These are phyloP conservation scores for Tetrahymena elliotti DNA, from an alignment of 73 alveolate species.

Conservation along the genomic window DNA sequence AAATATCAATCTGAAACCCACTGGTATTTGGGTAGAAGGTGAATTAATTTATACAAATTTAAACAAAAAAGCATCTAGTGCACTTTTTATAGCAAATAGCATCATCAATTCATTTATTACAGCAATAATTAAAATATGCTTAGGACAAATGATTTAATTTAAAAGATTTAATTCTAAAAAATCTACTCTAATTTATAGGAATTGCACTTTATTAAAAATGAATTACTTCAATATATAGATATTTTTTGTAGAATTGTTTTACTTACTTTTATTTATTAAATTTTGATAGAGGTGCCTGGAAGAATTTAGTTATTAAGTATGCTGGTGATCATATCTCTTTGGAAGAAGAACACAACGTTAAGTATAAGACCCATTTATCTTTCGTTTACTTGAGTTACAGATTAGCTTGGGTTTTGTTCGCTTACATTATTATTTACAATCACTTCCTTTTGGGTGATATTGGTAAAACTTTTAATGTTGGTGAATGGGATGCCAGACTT, in stretches of 20 bases:
- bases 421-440: constrained; percentile 28
- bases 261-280: background rate
- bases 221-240: background rate
- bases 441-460: constrained; percentile 39
- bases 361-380: constrained; percentile 35
- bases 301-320: constrained; percentile 22
- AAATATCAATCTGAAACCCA: background rate
- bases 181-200: background rate
- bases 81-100: background rate
- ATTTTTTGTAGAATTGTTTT: background rate
- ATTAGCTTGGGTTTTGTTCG: constrained; percentile 32
- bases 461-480: constrained; percentile 13
- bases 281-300: constrained; percentile 9
- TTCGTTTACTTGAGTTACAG: constrained; percentile 36
- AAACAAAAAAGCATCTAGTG: background rate
- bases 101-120: background rate
- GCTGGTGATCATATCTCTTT: constrained; percentile 36
- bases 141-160: background rate
- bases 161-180: background rate
- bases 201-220: background rate
- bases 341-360: constrained; percentile 44
- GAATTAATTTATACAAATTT: background rate
- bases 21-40: constrained; percentile 1
- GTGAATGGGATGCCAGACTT: constrained; percentile 26
- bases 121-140: background rate